These are phyloP conservation scores for Soucietia sequanensis DNA, from an alignment of 805 yeast genomes.

Conservation along the genomic window DNA sequence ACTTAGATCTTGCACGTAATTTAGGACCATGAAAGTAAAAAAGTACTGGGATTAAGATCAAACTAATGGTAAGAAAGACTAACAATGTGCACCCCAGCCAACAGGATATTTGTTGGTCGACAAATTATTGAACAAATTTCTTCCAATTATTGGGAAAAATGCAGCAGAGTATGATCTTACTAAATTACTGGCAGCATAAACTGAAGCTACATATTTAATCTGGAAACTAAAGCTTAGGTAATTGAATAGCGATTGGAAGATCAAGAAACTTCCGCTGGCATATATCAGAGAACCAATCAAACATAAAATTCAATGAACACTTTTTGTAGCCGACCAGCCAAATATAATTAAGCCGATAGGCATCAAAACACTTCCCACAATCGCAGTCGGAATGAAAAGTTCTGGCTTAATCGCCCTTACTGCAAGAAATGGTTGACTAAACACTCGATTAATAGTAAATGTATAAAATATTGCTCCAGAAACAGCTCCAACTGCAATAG, in stretches of 20 bases:
- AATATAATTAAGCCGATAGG: slow-evolving; percentile 46
- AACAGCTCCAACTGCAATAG: slow-evolving; percentile 45
- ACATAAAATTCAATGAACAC: slow-evolving; percentile 51
- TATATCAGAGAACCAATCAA: slow-evolving; percentile 43
- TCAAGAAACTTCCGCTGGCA: slow-evolving; percentile 37
- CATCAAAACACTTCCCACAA: slow-evolving; percentile 39
- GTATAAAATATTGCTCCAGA: slow-evolving; percentile 26
- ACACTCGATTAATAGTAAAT: slow-evolving; percentile 16
- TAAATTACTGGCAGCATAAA: slow-evolving; percentile 56
- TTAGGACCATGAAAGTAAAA: slow-evolving; percentile 45
- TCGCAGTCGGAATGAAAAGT: slow-evolving; percentile 41
- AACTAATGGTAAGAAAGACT: slow-evolving; percentile 43
- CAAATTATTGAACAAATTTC: slow-evolving; percentile 54
- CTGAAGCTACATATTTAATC: slow-evolving; percentile 54
- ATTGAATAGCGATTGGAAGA: slow-evolving; percentile 53
- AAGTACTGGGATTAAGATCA: slow-evolving; percentile 48
- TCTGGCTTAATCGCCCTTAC: slow-evolving; percentile 29
- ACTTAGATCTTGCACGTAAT: slow-evolving; percentile 44
- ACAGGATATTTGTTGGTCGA: slow-evolving; percentile 52
- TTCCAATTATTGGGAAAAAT: slow-evolving; percentile 64
- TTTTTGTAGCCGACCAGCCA: slow-evolving; percentile 47
- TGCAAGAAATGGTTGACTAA: slow-evolving; percentile 20
- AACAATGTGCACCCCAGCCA: slow-evolving; percentile 55
- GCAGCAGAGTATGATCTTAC: slow-evolving; percentile 54
- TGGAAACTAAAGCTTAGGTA: slow-evolving; percentile 50